Evolutionary conservation across 2,329 filamentous ascomycete genomes (phyloP), one percentile per base, ranked within the genome.

Genomic region (Talaromyces sp.): DNA sequence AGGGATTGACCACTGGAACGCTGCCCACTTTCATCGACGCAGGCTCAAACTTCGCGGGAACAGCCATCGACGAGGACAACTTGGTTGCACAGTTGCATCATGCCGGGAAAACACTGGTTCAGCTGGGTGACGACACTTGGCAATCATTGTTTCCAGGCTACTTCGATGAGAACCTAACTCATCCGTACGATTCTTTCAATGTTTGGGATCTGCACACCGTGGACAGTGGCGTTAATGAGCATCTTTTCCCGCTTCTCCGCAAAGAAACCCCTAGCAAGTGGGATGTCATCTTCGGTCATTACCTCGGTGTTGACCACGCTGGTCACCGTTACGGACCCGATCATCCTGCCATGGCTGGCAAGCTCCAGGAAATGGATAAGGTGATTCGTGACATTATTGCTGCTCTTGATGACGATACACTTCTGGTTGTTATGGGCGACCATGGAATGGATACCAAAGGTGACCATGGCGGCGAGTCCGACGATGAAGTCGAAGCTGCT

Each of bases 121-220:
- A 99, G 66, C 78, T 99, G 33, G 94, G 94, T n/a, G 94, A 99
- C 70, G 93, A 99, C 74, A 99, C 94, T 4, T 99, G 94, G 94
- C 89, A 91, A 61, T 83, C 90, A 39, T 78, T 99, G 14, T 99
- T 97, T 69, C 94, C 94, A 0, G 90, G 82, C n/a, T 91, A 95
- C 71, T 99, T 99, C 65, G 87, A 96, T 70, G 77, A 86, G 8
- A 89, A 93, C 51, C 84, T 97, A 51, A 96, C 92, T 62, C 85
- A 82, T 63, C 85, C 94, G 0, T 99, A 96, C 71, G 93, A 97
- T 70, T 97, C 93, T 56, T 96, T 99, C 77, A 97, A 97, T 67
- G 94, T 97, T 6, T 97, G 91, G 91, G 94, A 99, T 71, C 75
- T 99, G 64, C 91, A 97, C 71, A 97, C 94, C 0, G 90, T 99